phyloP scores from a whole-genome alignment of 208 protist genomes.

The Trypanosoma conorhini region DNA sequence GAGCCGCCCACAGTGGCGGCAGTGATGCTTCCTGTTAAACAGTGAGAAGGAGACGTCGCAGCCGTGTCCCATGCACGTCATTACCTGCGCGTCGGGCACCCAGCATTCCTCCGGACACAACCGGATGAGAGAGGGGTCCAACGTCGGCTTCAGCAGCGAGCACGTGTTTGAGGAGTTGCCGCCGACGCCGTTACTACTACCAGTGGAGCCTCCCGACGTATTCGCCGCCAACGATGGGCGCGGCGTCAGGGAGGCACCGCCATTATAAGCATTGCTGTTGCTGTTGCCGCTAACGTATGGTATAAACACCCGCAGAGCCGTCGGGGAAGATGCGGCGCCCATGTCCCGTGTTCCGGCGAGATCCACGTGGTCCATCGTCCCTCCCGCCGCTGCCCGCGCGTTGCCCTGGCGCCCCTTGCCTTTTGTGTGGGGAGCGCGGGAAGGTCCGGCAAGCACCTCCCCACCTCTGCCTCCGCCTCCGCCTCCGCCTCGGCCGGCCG shows the following conservation, averaged over 20 bases:
- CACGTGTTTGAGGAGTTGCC: neutral
- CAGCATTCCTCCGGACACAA: slow-evolving; percentile 59
- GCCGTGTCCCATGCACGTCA: slow-evolving; percentile 83
- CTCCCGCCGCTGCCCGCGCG: neutral
- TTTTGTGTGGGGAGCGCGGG: neutral
- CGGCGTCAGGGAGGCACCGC: neutral
- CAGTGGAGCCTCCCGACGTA: neutral
- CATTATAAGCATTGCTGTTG: neutral
- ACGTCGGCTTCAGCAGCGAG: slow-evolving; percentile 59
- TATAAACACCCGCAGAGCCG: slow-evolving; percentile 18
- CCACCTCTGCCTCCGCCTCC: neutral
- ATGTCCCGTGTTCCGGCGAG: slow-evolving; percentile 18
- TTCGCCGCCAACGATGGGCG: neutral
- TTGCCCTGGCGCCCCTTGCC: neutral
- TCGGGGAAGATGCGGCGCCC: neutral
- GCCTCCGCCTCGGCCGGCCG: neutral
- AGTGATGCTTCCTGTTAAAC: slow-evolving; percentile 84
- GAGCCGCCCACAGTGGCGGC: slow-evolving; percentile 70
- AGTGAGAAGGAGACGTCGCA: slow-evolving; percentile 76
- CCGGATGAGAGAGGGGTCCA: slow-evolving; percentile 51
- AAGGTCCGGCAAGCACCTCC: no score
- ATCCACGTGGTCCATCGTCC: slow-evolving; percentile 30
- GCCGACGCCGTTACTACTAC: neutral
- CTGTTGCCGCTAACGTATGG: slow-evolving; percentile 16
- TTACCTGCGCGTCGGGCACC: slow-evolving; percentile 72